phyloP scores from a whole-genome alignment of 805 yeast species.

The Wickerhamomyces sydowiorum region DNA sequence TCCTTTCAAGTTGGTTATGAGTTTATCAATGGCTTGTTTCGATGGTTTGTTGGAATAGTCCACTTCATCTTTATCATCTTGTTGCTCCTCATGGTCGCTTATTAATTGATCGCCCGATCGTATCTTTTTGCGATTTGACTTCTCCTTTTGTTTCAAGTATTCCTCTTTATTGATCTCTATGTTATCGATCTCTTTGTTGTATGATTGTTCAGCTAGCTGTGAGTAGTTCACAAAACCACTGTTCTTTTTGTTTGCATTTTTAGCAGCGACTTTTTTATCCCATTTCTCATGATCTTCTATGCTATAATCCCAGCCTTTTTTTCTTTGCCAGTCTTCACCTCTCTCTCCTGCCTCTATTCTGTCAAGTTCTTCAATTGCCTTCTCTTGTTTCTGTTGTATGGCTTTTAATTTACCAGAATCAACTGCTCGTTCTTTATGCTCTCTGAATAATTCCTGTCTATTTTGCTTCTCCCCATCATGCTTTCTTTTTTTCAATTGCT shows the following conservation, averaged over 20 bases:
- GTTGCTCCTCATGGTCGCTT: conserved; percentile 16
- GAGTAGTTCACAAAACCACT: conserved; percentile 44
- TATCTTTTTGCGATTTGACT: conserved; percentile 9
- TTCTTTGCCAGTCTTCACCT: conserved; percentile 36
- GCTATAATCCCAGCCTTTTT: conserved; percentile 48
- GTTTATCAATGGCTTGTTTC: conserved; percentile 22
- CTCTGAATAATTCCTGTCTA: conserved; percentile 31
- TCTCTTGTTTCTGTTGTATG: conserved; percentile 26
- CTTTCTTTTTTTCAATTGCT: conserved; percentile 23
- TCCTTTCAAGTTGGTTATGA: conserved; percentile 23
- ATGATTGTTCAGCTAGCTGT: conserved; percentile 56
- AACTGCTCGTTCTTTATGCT: conserved; percentile 22
- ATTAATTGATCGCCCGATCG: too few relatives aligned
- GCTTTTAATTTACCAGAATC: conserved; percentile 22
- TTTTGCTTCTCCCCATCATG: conserved; percentile 26
- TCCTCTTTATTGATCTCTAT: conserved; percentile 34
- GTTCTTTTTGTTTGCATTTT: conserved; percentile 21
- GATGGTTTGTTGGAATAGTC: conserved; percentile 33
- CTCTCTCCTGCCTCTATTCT: conserved; percentile 21
- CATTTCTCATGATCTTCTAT: conserved; percentile 62
- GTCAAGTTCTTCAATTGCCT: conserved; percentile 34
- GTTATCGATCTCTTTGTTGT: conserved; percentile 43
- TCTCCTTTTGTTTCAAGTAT: conserved; percentile 34
- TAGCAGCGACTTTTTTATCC: conserved; percentile 37
- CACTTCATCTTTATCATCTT: conserved; percentile 11